Conservation (phyloP, 768 basidiomycete species). For the Lentinula detonsa region DNA sequence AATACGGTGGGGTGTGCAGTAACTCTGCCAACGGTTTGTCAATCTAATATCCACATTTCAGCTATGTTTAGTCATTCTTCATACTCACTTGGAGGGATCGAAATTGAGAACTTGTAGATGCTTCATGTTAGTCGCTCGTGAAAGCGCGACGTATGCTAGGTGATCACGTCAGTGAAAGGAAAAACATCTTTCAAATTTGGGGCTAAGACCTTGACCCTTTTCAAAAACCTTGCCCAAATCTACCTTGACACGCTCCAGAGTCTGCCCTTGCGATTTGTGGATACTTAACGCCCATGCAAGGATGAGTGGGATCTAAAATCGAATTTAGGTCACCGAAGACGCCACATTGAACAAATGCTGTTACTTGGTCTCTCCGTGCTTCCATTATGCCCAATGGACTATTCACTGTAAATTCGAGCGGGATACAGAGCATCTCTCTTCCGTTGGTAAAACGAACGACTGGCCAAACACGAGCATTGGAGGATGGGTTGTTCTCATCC, state of each 20-base stretch:
- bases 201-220: slow-evolving; percentile 59
- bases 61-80: too few relatives aligned
- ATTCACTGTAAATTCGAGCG: slow-evolving; percentile 57
- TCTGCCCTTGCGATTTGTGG: slow-evolving; percentile 90
- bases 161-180: not conserved
- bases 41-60: not conserved
- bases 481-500: slow-evolving; percentile 1
- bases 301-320: slow-evolving; percentile 60
- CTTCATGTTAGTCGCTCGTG: slow-evolving; percentile 64
- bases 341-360: not conserved
- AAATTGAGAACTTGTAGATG: slow-evolving; percentile 63
- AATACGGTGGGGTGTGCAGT: slow-evolving; percentile 59
- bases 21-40: slow-evolving; percentile 34
- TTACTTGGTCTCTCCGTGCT: slow-evolving; percentile 54
- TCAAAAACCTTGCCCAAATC: slow-evolving; percentile 75
- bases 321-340: not conserved
- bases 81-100: slow-evolving; percentile 45
- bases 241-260: slow-evolving; percentile 77
- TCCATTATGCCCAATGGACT: slow-evolving; percentile 55
- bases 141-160: slow-evolving; percentile 66
- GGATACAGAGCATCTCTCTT: slow-evolving; percentile 38
- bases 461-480: slow-evolving; percentile 41
- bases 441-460: slow-evolving; percentile 54
- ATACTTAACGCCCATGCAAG: slow-evolving; percentile 88
- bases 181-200: not conserved